Percentiles rank a stretch among this genome's conserved stretches.
phyloP scores from a whole-genome alignment of 345 rosid species.

The Pseudoturritis turrita region DNA sequence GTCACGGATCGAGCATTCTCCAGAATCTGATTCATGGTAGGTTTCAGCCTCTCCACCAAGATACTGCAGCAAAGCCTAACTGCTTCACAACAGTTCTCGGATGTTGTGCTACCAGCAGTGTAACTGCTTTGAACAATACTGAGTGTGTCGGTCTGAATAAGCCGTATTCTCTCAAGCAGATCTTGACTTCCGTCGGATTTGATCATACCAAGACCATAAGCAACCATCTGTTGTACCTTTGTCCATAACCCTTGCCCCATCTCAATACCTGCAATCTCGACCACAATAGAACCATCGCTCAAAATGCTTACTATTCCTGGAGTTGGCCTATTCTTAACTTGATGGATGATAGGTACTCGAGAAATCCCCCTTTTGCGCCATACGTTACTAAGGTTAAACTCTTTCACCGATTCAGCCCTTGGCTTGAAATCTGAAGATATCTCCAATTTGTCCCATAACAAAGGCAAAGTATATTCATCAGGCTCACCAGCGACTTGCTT shows the following conservation, averaged over 20 bases:
- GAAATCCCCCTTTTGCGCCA: constrained; percentile 85
- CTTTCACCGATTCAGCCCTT: constrained; percentile 46
- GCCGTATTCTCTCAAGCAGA: constrained; percentile 60
- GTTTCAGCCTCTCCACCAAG: constrained; percentile 61
- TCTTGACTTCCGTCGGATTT: constrained; percentile 40
- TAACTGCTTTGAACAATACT: constrained; percentile 71
- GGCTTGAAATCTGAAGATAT: constrained; percentile 40
- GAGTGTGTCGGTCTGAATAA: constrained; percentile 67
- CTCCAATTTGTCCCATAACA: constrained; percentile 67
- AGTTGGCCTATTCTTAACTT: constrained; percentile 45
- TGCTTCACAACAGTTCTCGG: constrained; percentile 85
- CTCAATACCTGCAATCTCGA: constrained; percentile 90
- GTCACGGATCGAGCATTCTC: constrained; percentile 46
- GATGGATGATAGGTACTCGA: constrained; percentile 54
- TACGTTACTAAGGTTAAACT: constrained; percentile 47
- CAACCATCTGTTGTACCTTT: constrained; percentile 86
- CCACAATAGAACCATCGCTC: constrained; percentile 75
- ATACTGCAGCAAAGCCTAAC: constrained; percentile 61
- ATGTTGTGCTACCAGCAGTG: constrained; percentile 82
- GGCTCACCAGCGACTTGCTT: constrained; percentile 44
- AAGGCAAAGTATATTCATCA: constrained; percentile 61
- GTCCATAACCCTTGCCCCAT: constrained; percentile 98
- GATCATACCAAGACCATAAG: constrained; percentile 69
- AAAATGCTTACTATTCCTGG: constrained; percentile 86
- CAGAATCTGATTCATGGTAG: constrained; percentile 43